Evolutionary conservation across 2,329 filamentous ascomycete genomes (phyloP).

Genomic region (Epichloe typhina): DNA sequence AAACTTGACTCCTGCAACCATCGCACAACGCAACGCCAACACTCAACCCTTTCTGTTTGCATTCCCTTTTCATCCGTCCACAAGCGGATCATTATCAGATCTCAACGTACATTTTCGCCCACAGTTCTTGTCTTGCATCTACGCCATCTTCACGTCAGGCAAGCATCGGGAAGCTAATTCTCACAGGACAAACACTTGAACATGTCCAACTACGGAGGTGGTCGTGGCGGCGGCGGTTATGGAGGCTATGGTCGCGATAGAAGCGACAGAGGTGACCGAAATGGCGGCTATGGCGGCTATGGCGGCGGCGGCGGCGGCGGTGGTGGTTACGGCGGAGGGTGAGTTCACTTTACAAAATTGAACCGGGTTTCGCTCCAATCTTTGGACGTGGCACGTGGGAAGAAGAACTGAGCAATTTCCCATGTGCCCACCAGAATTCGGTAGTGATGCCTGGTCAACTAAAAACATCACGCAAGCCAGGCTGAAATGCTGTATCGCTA

Average conservation of each 20-base stretch:
- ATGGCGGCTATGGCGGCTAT: slow-evolving; percentile 23
- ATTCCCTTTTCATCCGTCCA: slow-evolving; percentile 15
- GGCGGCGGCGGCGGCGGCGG: slow-evolving; percentile 23
- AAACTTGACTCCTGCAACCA: slow-evolving; percentile 15
- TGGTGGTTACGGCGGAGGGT: slow-evolving; percentile 24
- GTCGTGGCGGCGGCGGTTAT: slow-evolving; percentile 20
- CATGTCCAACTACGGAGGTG: slow-evolving; percentile 34
- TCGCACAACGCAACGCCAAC: slow-evolving; percentile 6
- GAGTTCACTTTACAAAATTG: slow-evolving; percentile 12
- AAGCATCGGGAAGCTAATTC: background rate
- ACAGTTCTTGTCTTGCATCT: background rate
- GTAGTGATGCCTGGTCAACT: background rate
- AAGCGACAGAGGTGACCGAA: slow-evolving; percentile 31
- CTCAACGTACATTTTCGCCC: background rate
- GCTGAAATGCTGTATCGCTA: slow-evolving; percentile 15
- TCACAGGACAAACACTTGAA: slow-evolving; percentile 9
- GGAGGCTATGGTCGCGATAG: slow-evolving; percentile 30
- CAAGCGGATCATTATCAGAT: slow-evolving; percentile 7
- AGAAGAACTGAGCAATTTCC: background rate
- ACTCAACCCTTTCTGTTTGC: slow-evolving; percentile 9
- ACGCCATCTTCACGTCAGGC: background rate
- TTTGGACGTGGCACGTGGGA: background rate
- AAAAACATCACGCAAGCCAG: background rate
- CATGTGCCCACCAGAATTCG: background rate
- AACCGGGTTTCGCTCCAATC: background rate